These are phyloP conservation scores for Talaromyces marneffei DNA, from an alignment of 2,329 filamentous ascomycete genomes.

Conservation along the genomic window DNA sequence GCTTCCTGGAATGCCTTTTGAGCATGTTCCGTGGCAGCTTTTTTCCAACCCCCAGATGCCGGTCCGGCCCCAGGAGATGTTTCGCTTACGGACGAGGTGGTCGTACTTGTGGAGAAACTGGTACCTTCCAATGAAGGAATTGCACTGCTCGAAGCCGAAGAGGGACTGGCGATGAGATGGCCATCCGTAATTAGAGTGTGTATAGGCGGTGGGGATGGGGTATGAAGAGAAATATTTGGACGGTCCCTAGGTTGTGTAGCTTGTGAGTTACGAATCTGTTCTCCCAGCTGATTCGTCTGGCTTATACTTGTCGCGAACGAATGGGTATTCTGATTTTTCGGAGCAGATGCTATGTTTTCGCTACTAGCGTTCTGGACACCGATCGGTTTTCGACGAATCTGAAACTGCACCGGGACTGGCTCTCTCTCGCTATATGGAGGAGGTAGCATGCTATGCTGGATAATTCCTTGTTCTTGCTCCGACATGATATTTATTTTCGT, in stretches of 20 bases:
- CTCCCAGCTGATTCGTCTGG: neutral
- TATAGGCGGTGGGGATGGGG: neutral
- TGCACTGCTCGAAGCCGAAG: neutral
- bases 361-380: neutral
- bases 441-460: neutral
- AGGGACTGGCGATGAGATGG: neutral
- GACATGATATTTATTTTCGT: neutral
- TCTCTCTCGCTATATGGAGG: slow-evolving; percentile 5
- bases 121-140: neutral
- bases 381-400: slow-evolving; percentile 14
- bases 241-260: neutral
- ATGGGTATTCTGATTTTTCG: neutral
- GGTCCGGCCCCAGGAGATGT: neutral
- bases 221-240: neutral
- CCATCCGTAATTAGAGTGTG: neutral
- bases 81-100: neutral
- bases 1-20: slow-evolving; percentile 47
- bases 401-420: slow-evolving; percentile 3
- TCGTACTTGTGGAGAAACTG: neutral
- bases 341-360: neutral
- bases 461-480: neutral
- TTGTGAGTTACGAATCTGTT: neutral
- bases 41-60: slow-evolving; percentile 7
- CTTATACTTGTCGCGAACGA: neutral
- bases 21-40: slow-evolving; percentile 12